A percentile compares a stretch with the other conserved stretches of the same genome.
These are phyloP conservation scores for Cantharellus cinnabarinus DNA, from an alignment of 768 basidiomycete species.

Conservation along the genomic window DNA sequence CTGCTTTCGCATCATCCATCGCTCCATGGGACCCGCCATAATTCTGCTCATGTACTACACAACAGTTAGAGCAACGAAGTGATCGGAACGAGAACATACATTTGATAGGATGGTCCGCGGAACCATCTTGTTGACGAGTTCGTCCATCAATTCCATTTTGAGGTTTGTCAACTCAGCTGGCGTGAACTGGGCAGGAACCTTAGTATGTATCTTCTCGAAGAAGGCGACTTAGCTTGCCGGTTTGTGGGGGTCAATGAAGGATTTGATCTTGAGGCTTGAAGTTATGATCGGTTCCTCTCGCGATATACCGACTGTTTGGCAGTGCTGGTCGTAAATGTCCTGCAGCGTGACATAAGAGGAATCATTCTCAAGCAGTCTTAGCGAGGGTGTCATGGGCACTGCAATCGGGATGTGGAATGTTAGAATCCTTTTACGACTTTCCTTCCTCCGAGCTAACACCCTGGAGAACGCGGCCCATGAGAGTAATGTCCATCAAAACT, in stretches of 20 bases:
- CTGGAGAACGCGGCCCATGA: slow-evolving; percentile 20
- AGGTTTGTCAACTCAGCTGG: slow-evolving; percentile 47
- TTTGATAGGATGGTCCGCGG: slow-evolving; percentile 73
- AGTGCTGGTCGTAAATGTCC: slow-evolving; percentile 87
- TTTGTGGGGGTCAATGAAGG: slow-evolving; percentile 14
- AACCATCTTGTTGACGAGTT: slow-evolving; percentile 68
- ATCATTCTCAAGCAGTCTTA: slow-evolving; percentile 80
- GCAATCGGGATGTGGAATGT: slow-evolving; percentile 80
- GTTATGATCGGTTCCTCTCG: slow-evolving; percentile 78
- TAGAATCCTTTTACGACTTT: slow-evolving; percentile 79
- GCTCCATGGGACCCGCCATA: slow-evolving; percentile 62
- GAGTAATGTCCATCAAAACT: slow-evolving; percentile 3
- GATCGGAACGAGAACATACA: slow-evolving; percentile 25
- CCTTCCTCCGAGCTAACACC: slow-evolving; percentile 69
- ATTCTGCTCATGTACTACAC: slow-evolving; percentile 77
- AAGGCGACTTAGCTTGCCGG: slow-evolving; percentile 7
- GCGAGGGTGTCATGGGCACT: slow-evolving; percentile 59
- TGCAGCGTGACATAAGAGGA: slow-evolving; percentile 77
- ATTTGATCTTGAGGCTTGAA: slow-evolving; percentile 60
- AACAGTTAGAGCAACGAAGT: neutral
- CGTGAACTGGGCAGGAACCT: slow-evolving; percentile 5
- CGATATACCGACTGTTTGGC: slow-evolving; percentile 47
- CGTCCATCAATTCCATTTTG: slow-evolving; percentile 75
- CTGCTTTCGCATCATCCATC: slow-evolving; percentile 97
- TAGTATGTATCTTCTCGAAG: neutral